phyloP scores from a whole-genome alignment of 2,329 filamentous ascomycete species.

The Penicillium verrucosum region DNA sequence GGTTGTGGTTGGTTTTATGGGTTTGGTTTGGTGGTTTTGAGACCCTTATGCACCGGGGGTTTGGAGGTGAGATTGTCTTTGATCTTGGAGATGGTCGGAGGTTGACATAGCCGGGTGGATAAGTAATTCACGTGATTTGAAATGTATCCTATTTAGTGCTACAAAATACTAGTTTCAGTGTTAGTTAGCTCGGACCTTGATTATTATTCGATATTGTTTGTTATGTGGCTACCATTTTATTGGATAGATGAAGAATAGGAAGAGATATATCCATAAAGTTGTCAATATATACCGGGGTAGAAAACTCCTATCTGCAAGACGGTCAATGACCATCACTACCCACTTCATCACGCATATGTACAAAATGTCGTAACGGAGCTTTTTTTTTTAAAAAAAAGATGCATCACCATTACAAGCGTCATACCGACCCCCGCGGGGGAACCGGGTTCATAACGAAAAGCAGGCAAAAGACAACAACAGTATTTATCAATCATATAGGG shows the following conservation, averaged over 20 bases:
- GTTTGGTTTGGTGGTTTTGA: background rate
- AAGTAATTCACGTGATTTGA: background rate
- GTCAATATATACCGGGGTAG: constrained; percentile 17
- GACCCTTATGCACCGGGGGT: background rate
- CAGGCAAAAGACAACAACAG: constrained; percentile 10
- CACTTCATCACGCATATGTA: constrained; percentile 6
- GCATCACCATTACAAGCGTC: constrained; percentile 13
- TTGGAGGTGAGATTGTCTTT: background rate
- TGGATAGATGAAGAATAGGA: background rate
- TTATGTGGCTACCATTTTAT: background rate
- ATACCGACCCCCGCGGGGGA: constrained; percentile 12
- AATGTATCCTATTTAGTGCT: background rate
- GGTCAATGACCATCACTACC: background rate
- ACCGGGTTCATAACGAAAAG: constrained; percentile 3
- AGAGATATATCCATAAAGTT: background rate
- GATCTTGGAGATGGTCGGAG: background rate
- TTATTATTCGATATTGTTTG: background rate
- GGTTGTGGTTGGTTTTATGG: background rate
- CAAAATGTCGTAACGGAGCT: constrained; percentile 13
- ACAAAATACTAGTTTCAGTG: background rate
- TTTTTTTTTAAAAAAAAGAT: constrained; percentile 1
- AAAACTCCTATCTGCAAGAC: constrained; percentile 2
- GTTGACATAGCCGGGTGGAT: constrained; percentile 1
- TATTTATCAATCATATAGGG: constrained; percentile 28
- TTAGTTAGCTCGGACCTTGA: background rate